phyloP scores from a whole-genome alignment of 768 basidiomycete species.

The Infundibulicybe gibba region DNA sequence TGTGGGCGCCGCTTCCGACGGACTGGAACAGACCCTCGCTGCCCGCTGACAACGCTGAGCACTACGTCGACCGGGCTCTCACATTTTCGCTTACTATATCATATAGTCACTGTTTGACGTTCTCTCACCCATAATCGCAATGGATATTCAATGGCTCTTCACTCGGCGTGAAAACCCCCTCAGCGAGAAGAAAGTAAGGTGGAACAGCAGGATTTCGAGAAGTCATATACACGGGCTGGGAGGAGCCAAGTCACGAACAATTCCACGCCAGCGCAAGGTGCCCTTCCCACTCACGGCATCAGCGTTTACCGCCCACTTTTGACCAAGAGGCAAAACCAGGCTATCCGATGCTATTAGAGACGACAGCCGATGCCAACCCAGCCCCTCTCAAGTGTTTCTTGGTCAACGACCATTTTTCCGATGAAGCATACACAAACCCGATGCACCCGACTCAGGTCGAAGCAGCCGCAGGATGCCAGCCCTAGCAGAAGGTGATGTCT shows the following conservation, averaged over 20 bases:
- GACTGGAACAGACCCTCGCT: too few species aligned
- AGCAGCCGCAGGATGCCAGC: too few species aligned
- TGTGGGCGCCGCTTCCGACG: too few species aligned
- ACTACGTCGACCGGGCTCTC: too few species aligned
- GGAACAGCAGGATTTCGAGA: conserved; percentile 12
- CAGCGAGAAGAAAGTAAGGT: conserved; percentile 1
- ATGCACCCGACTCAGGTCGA: too few species aligned
- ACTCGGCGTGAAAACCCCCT: neutral
- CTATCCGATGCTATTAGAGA: neutral
- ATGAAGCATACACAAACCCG: too few species aligned
- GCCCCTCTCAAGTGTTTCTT: conserved; percentile 4
- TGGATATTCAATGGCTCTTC: conserved; percentile 28
- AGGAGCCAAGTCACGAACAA: neutral
- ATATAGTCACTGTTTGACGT: too few species aligned
- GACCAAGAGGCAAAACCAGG: neutral
- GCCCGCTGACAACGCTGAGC: too few species aligned
- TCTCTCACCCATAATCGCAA: conserved; percentile 22
- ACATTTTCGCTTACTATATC: too few species aligned
- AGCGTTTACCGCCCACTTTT: conserved; percentile 2
- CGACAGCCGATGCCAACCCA: neutral
- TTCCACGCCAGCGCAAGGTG: neutral
- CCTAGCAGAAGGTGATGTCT: too few species aligned
- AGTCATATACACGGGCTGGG: conserved; percentile 9
- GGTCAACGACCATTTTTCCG: conserved; percentile 10
- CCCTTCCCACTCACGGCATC: conserved; percentile 7